Evolutionary conservation across 2,329 filamentous ascomycete species (phyloP).

Genomic region (Trichoderma harzianum): DNA sequence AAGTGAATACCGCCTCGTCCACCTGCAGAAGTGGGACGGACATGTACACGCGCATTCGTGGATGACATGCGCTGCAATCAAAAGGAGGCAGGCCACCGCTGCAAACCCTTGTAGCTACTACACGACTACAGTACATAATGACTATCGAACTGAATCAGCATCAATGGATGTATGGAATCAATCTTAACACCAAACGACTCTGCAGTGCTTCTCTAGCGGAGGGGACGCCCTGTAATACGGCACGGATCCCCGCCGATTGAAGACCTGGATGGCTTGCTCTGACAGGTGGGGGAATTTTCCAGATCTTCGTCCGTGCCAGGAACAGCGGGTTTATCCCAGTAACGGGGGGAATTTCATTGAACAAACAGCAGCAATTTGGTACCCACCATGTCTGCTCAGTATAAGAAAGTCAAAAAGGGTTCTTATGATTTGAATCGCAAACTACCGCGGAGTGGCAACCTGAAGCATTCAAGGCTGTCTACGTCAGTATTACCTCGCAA

Average conservation of each 20-base stretch:
- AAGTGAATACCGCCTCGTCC: slow-evolving; percentile 9
- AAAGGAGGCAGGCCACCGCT: neutral
- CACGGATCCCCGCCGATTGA: slow-evolving; percentile 1
- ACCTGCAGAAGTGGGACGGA: slow-evolving; percentile 2
- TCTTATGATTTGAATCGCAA: neutral
- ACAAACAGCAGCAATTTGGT: neutral
- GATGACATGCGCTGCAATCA: neutral
- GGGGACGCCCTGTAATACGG: neutral
- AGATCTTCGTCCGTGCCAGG: neutral
- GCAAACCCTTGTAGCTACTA: neutral
- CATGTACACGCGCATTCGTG: neutral
- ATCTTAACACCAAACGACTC: neutral
- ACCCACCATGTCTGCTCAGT: neutral
- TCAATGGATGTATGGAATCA: neutral
- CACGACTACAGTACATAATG: neutral
- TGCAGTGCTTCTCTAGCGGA: neutral
- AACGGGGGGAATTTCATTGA: neutral
- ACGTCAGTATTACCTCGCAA: neutral
- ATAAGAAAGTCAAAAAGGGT: no score
- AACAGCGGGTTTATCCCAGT: neutral
- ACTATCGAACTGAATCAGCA: neutral
- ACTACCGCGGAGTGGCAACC: neutral
- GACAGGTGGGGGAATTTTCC: neutral
- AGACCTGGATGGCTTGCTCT: neutral
- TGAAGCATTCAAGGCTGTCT: neutral